Base-by-base conservation (phyloP, 768 basidiomycete genomes). In the Roridomyces roridus region DNA sequence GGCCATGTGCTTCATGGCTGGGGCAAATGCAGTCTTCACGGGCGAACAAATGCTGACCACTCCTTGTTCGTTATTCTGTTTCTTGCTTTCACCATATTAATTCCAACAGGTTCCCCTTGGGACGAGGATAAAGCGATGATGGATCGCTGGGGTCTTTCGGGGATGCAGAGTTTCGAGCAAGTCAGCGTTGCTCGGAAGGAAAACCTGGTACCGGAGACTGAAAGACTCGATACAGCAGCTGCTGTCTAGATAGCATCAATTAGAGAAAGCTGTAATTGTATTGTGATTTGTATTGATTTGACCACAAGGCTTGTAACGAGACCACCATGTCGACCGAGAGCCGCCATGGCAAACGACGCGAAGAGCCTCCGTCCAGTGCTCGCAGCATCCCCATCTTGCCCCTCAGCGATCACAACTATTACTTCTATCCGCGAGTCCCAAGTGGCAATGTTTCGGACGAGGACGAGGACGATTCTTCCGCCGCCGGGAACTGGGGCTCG, bases 1-100 rank as follows among this genome's bases (percentile, higher is more conserved):
- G 70, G 94, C 90, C 7, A 94, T 98, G 90, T 95, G 94, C 68
- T 98, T 98, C 77, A 91, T 98, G 91, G 95, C 96, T 1, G 96
- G 96, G 21, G 96, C 96, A 20, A 98, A 98, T 68, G 96, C 96
- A 20, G 89, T 98, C 58, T 98, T 98, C 72, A 98, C 96, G n/a
- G 96, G 96, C 39, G 96, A 98, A 69, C 82, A 88, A 65, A 98
- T 98, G 96, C 73, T 98, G 63, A 98, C 96, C 12, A 98, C 96
- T 14, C 94, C 96, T 42, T 97, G 95, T 90, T 67, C 76, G 91
- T 80, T 28, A 25, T 46, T 55, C 42, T 39, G 43, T 34, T 51
- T 54, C 24, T n/a, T n/a, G 24, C 14, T 67, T 51, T 36, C 42
- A 31, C 31, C 11, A 52, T 50, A 24, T 42, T 35, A 28, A 37